Base-by-base conservation (phyloP, 306 rosid species). In the Vigna angularis region DNA sequence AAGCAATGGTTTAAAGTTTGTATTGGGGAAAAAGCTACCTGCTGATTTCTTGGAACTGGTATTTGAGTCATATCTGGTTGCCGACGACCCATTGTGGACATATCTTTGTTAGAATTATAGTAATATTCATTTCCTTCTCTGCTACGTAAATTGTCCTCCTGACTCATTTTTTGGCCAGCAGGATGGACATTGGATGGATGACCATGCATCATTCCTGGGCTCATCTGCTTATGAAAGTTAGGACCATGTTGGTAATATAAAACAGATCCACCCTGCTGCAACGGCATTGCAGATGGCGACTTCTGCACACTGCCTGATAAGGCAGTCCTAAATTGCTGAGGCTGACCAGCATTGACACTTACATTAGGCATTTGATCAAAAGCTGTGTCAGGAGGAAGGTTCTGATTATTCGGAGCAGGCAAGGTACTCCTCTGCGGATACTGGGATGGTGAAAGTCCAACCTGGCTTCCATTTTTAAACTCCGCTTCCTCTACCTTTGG, bases 11-110 rank as follows among this genome's bases (percentile, higher is more conserved):
- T 52, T 38, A 68, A 78, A 52, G 24, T 64, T 61, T 49, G 51
- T 5, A 28, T 14, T 26, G 16, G 22, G 36, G 61, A 61, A 69
- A 34, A 62, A 49, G 17, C 10, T 83, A 96, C 99, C 96, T 88
- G 99, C 65, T 84, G 96, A 81, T 66, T 87, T 78, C 96, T 86
- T 4, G 96, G 62, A 72, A 84, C 68, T 3, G 99, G 90, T 75
- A 93, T 81, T 51, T 88, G 88, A 62, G 96, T 77, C 79, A 90
- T 86, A 91, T 88, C 88, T 22, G 96, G 91, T 75, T 88, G 98
- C 83, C 84, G 96, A 66, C 87, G 86, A 79, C 87, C 89, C 49
- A 76, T 28, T 36, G 79, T 6, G 11, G 90, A 81, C 74, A 79
- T 81, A 66, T 91, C 98, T 84, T 90, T 87, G 78, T 82, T 85